These are phyloP conservation scores for Dactylellina leptospora DNA, from an alignment of 2,329 filamentous ascomycete genomes.

Conservation along the genomic window DNA sequence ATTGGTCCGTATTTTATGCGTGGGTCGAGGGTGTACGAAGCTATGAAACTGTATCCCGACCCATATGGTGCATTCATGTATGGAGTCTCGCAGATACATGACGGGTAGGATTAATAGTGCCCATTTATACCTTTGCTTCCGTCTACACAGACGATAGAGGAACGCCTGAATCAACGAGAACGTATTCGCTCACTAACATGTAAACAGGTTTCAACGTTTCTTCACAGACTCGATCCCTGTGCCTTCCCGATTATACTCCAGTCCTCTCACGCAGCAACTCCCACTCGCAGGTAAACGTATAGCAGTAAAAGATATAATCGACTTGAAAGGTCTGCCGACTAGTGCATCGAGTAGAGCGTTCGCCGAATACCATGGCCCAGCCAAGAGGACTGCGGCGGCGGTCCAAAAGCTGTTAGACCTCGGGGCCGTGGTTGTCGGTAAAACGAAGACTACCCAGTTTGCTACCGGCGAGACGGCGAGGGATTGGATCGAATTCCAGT, in stretches of 20 bases:
- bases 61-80: slow-evolving; percentile 43
- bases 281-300: slow-evolving; percentile 70
- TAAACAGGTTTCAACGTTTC: slow-evolving; percentile 22
- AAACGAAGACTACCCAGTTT: slow-evolving; percentile 66
- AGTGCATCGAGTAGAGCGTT: slow-evolving; percentile 69
- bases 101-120: slow-evolving; percentile 18
- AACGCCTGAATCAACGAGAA: too few relatives aligned
- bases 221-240: slow-evolving; percentile 60
- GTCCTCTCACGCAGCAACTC: slow-evolving; percentile 61
- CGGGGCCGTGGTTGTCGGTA: slow-evolving; percentile 68
- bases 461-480: slow-evolving; percentile 58
- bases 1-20: slow-evolving; percentile 32
- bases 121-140: too few relatives aligned
- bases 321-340: slow-evolving; percentile 68
- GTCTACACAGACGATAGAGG: too few relatives aligned
- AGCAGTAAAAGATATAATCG: slow-evolving; percentile 71
- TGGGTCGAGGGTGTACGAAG: slow-evolving; percentile 7
- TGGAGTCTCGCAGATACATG: slow-evolving; percentile 9
- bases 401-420: slow-evolving; percentile 69
- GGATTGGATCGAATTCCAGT: slow-evolving; percentile 57
- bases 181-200: too few relatives aligned
- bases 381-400: slow-evolving; percentile 64
- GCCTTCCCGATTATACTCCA: slow-evolving; percentile 70
- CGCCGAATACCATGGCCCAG: slow-evolving; percentile 65
- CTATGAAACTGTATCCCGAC: slow-evolving; percentile 36